Base-by-base conservation (phyloP, 805 yeast genomes). In the Wickerhamiella bombiphila region DNA sequence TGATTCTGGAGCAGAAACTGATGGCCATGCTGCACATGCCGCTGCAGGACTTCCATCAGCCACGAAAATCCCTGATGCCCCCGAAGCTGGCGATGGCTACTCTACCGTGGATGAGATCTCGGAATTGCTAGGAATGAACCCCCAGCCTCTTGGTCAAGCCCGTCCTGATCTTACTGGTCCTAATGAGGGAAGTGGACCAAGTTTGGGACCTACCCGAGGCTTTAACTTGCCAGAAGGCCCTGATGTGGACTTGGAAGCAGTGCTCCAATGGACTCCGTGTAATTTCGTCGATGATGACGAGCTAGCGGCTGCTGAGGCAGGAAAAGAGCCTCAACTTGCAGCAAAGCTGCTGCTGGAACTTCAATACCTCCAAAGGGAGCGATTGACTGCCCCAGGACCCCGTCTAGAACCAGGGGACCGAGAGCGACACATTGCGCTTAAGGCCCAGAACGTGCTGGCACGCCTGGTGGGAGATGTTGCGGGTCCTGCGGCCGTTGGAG, bases 231-330 rank as follows among this genome's bases (percentile, higher is more conserved):
- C 33, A 9, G 16, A 30, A 7, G 33, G 33, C 7, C 7, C 16
- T 30, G 37, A 24, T 5, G 22, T 26, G 2, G 49, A 46, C 9
- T 32, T 45, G 11, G 43, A 42, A 36, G 61, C 65, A 42, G 48
- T 72, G 7, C 54, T 66, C 26, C 60, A 63, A 33, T 72, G 78
- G 78, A 51, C 61, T 13, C 72, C 74, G 5, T 58, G 58, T 5
- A 64, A 63, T 47, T 58, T 57, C 36, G 60, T 71, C 19, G 72
- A 62, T 26, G 67, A 66, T 22, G 75, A 70, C 45, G 77, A 70
- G 49, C 45, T 69, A n/a, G 63, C 63, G 34, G 68, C 69, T 0
- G 64, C 66, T 29, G 51, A 57, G 31, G 49, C 57, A 8, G 70
- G 70, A 20, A 55, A 59, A 31, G 51, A 65, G 35, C 55, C 62